Percentiles rank a stretch among this genome's conserved stretches.
Conservation (phyloP, 2,329 filamentous ascomycete genomes). For the Delphinella strobiligena region DNA sequence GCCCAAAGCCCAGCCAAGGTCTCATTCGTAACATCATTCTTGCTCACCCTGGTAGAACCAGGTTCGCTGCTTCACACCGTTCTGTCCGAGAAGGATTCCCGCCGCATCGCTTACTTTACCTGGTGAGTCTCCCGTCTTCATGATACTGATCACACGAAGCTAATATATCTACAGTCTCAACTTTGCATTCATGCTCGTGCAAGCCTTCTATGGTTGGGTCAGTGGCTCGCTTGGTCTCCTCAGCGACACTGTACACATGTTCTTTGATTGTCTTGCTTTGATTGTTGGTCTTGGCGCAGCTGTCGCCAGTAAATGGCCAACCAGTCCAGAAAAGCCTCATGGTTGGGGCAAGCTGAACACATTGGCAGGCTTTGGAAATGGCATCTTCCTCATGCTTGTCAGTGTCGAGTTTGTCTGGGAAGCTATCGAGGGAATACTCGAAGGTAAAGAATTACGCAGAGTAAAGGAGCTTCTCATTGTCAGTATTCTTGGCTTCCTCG, state of each 20-base stretch:
- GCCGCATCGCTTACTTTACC: slow-evolving; percentile 96
- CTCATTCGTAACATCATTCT: slow-evolving; percentile 58
- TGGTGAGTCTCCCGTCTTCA: slow-evolving; percentile 42
- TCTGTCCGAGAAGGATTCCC: slow-evolving; percentile 79
- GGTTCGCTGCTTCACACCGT: slow-evolving; percentile 78
- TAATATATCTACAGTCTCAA: slow-evolving; percentile 54
- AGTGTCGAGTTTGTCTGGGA: slow-evolving; percentile 95
- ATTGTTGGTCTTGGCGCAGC: slow-evolving; percentile 82
- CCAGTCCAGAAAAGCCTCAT: slow-evolving; percentile 79
- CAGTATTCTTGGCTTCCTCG: slow-evolving; percentile 70
- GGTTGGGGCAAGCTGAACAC: slow-evolving; percentile 96
- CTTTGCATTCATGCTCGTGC: slow-evolving; percentile 86
- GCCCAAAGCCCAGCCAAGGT: slow-evolving; percentile 31
- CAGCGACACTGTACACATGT: slow-evolving; percentile 98
- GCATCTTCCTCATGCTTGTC: slow-evolving; percentile 88
- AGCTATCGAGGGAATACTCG: slow-evolving; percentile 74
- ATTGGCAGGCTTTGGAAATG: slow-evolving; percentile 90
- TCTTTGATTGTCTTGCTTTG: slow-evolving; percentile 92
- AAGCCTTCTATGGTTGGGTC: slow-evolving; percentile 85
- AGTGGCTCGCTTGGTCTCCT: slow-evolving; percentile 91
- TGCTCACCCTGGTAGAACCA: slow-evolving; percentile 57
- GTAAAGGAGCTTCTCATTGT: slow-evolving; percentile 81
- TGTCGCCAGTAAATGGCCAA: slow-evolving; percentile 94
- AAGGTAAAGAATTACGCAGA: slow-evolving; percentile 72
- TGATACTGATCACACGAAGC: not conserved